These are phyloP conservation scores for Metarhizium guizhouense DNA, from an alignment of 2,329 filamentous ascomycete genomes.

Conservation along the genomic window DNA sequence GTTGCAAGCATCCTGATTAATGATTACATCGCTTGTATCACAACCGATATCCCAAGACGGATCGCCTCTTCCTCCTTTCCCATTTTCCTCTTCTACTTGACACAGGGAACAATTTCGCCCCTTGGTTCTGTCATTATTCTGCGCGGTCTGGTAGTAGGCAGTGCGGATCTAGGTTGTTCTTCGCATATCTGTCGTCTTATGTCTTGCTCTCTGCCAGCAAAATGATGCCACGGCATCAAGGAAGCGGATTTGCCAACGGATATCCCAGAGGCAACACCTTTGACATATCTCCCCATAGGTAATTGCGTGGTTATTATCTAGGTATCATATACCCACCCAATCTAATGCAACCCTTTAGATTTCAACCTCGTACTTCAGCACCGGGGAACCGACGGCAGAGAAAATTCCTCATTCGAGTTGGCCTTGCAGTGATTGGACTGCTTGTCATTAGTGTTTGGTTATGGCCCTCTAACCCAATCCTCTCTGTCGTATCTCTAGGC, in stretches of 20 bases:
- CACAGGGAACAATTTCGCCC: background rate
- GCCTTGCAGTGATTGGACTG: constrained; percentile 46
- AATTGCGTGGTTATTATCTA: constrained; percentile 13
- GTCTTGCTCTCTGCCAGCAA: constrained; percentile 32
- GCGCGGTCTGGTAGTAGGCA: background rate
- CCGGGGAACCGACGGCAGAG: constrained; percentile 62
- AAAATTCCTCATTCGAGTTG: constrained; percentile 62
- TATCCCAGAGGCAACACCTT: constrained; percentile 72
- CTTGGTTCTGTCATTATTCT: background rate
- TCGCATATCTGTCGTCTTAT: constrained; percentile 17
- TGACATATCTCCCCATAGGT: constrained; percentile 86
- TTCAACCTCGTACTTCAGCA: constrained; percentile 73
- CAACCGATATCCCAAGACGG: no score
- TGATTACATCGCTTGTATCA: no score
- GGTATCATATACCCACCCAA: background rate
- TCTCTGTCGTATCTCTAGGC: constrained; percentile 58
- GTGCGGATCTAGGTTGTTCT: background rate
- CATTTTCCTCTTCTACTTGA: no score
- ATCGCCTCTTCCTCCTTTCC: no score
- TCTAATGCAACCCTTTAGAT: constrained; percentile 27
- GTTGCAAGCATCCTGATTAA: no score
- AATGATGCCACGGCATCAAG: constrained; percentile 80
- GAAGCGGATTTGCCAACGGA: constrained; percentile 70
- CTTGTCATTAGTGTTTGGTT: constrained; percentile 66
- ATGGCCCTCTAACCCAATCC: constrained; percentile 56